Conservation (phyloP, 1,139 yeast genomes). For the Saccharomyces hybrid region DNA sequence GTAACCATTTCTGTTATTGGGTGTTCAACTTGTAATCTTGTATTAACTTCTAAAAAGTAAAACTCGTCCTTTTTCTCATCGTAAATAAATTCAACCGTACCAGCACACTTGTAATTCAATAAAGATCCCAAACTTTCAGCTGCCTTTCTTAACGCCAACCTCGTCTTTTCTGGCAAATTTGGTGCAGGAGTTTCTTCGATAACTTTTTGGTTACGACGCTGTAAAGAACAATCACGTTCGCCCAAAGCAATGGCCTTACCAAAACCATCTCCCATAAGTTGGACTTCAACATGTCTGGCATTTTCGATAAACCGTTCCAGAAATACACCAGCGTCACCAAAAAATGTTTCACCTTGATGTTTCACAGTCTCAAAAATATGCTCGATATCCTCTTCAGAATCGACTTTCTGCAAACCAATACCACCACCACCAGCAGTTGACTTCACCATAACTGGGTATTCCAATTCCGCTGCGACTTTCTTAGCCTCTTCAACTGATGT, state of each 20-base stretch:
- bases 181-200: constrained; percentile 99
- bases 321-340: constrained; percentile 93
- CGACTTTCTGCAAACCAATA: constrained; percentile 91
- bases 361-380: constrained; percentile 82
- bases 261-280: constrained; percentile 90
- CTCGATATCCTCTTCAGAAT: constrained; percentile 68
- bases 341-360: constrained; percentile 87
- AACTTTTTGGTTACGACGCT: constrained; percentile 92
- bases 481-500: constrained; percentile 64
- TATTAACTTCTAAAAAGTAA: constrained; percentile 92
- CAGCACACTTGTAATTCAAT: constrained; percentile 90
- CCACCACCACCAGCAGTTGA: constrained; percentile 99
- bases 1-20: constrained; percentile 95
- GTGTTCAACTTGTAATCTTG: constrained; percentile 95
- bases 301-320: constrained; percentile 88
- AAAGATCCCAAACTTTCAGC: constrained; percentile 75
- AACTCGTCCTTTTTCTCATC: constrained; percentile 81
- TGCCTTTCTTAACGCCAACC: constrained; percentile 68
- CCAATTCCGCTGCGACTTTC: constrained; percentile 66
- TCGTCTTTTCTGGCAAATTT: constrained; percentile 70
- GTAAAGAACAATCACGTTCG: constrained; percentile 95
- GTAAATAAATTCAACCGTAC: constrained; percentile 93
- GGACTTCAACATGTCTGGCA: constrained; percentile 94
- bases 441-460: constrained; percentile 91
- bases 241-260: constrained; percentile 92